These are phyloP conservation scores for Calonectria pseudoturangicola DNA, from an alignment of 2,329 filamentous ascomycete genomes.

Conservation along the genomic window DNA sequence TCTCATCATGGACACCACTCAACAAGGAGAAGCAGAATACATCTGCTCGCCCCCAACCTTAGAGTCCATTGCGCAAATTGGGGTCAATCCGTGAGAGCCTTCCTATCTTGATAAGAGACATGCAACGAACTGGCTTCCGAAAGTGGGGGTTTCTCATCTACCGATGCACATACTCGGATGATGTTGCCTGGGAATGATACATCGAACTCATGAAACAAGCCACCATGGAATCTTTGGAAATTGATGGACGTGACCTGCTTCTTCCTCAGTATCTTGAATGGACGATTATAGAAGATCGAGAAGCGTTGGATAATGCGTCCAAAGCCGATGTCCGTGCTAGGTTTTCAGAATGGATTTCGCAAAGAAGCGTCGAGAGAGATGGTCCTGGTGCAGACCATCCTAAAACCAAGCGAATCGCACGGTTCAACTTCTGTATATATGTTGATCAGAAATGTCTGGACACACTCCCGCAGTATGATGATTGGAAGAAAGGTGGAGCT, in stretches of 20 bases:
- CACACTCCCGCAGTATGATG: neutral
- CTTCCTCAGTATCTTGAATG: neutral
- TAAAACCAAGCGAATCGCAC: neutral
- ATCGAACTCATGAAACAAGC: neutral
- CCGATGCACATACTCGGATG: conserved; percentile 2
- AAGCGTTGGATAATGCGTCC: neutral
- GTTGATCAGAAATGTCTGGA: conserved; percentile 3
- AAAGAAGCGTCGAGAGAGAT: neutral
- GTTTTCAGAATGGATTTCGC: neutral
- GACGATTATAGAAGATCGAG: neutral
- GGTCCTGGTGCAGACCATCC: conserved; percentile 6
- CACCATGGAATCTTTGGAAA: neutral
- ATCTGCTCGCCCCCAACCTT: neutral
- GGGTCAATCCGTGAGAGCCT: neutral
- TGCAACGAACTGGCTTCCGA: neutral
- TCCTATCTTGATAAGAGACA: neutral
- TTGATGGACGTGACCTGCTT: neutral
- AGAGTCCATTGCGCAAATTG: neutral
- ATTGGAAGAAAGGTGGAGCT: conserved; percentile 1
- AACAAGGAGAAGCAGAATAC: neutral
- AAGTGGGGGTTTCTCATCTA: conserved; percentile 2
- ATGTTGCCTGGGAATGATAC: neutral
- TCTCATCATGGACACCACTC: neutral
- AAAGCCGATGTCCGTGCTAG: neutral
- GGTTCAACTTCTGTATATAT: neutral